phyloP scores from a whole-genome alignment of 257 asterid genomes.

The Solanum rostratum region DNA sequence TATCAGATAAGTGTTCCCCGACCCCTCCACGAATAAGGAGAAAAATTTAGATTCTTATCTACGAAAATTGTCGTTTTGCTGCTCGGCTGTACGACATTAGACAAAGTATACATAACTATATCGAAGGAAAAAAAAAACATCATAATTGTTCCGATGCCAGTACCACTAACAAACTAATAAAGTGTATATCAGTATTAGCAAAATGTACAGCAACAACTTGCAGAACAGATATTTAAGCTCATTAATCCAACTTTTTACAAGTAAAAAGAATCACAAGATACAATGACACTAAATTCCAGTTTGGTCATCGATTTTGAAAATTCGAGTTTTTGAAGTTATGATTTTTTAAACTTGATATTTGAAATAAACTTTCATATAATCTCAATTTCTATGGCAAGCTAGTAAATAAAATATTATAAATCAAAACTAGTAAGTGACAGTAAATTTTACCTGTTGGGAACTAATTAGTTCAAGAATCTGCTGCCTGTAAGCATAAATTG shows the following conservation, averaged over 20 bases:
- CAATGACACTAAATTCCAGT: not conserved
- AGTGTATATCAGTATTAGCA: not conserved
- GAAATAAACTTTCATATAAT: not conserved
- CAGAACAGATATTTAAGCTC: not conserved
- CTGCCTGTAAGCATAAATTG: constrained; percentile 48
- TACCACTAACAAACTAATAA: not conserved
- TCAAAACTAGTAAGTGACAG: not conserved
- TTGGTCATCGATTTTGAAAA: not conserved
- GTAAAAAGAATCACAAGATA: not conserved
- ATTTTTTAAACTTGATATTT: not conserved
- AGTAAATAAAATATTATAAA: not conserved
- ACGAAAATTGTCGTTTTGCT: too few species aligned
- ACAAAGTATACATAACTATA: not conserved
- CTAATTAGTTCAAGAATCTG: constrained; percentile 43
- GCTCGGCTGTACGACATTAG: too few species aligned
- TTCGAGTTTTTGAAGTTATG: not conserved
- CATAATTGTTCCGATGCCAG: not conserved
- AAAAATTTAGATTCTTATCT: too few species aligned
- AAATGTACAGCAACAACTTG: not conserved
- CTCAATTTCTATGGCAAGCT: not conserved
- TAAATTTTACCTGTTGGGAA: constrained; percentile 44
- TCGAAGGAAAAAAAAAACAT: not conserved
- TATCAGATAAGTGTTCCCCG: too few species aligned
- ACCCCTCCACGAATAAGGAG: too few species aligned
- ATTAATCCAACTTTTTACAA: not conserved